These are phyloP conservation scores for Aquilaria sinensis DNA, from an alignment of 345 rosid species.

Conservation along the genomic window DNA sequence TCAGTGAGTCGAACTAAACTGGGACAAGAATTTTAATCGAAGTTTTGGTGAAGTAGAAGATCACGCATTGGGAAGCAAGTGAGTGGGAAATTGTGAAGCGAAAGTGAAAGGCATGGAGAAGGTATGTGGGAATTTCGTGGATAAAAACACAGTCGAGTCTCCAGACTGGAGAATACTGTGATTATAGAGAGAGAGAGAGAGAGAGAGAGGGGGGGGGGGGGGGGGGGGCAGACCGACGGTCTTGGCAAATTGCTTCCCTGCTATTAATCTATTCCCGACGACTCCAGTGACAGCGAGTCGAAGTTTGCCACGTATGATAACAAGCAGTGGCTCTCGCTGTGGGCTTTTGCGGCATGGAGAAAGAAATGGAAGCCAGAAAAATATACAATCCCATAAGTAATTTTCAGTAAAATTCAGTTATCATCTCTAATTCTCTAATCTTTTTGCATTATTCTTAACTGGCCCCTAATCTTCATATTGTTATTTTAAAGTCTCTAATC, in stretches of 20 bases:
- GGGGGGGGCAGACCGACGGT: conserved; percentile 50
- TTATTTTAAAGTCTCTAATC: no score
- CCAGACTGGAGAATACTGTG: conserved; percentile 48
- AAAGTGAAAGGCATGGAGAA: conserved; percentile 14
- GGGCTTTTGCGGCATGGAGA: no score
- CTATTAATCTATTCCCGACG: conserved; percentile 40
- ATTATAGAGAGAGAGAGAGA: conserved; percentile 15
- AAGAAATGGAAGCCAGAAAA: no score
- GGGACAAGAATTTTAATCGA: conserved; percentile 13
- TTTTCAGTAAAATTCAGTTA: conserved; percentile 3
- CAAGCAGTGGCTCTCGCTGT: neutral
- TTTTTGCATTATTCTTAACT: conserved; percentile 4
- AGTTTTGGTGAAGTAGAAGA: conserved; percentile 28
- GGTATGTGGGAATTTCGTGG: conserved; percentile 31
- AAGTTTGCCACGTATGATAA: conserved; percentile 30
- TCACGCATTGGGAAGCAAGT: conserved; percentile 53
- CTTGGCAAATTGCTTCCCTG: conserved; percentile 31
- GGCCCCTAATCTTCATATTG: no score
- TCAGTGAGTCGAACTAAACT: conserved; percentile 5
- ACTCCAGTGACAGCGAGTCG: conserved; percentile 24
- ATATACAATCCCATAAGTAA: no score
- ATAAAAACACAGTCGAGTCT: conserved; percentile 50
- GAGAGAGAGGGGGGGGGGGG: no score
- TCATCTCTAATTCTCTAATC: conserved; percentile 22
- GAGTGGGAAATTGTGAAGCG: conserved; percentile 20